Percentiles rank a stretch among this genome's conserved stretches.
Evolutionary conservation across 179 eudicot genomes (phyloP).

Genomic region (Beta lomatogona): DNA sequence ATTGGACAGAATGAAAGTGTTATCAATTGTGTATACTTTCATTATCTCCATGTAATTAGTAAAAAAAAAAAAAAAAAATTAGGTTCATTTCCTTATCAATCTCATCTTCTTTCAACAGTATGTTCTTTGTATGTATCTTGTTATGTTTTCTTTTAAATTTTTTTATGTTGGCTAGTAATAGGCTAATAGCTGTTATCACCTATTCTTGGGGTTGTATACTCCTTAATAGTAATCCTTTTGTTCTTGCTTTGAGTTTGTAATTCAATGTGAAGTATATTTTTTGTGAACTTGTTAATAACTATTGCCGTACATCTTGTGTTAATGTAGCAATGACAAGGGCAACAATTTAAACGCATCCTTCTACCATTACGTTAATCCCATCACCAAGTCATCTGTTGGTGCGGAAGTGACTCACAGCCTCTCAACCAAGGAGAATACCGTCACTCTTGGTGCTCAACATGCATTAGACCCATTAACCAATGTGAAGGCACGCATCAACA

Average conservation of each 20-base stretch:
- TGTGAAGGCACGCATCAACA: constrained; percentile 69
- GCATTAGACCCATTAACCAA: constrained; percentile 67
- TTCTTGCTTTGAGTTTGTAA: too few species aligned
- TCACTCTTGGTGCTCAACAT: constrained; percentile 69
- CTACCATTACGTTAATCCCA: constrained; percentile 61
- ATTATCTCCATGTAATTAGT: not conserved
- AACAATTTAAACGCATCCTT: constrained; percentile 67
- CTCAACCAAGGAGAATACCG: constrained; percentile 67
- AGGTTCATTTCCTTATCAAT: too few species aligned
- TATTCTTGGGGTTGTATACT: too few species aligned
- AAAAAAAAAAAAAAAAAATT: too few species aligned
- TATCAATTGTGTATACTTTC: not conserved
- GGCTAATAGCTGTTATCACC: too few species aligned
- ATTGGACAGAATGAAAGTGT: not conserved
- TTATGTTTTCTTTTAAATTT: too few species aligned
- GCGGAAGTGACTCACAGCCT: constrained; percentile 70
- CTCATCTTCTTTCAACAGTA: too few species aligned
- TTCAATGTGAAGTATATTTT: not conserved
- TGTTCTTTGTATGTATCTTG: too few species aligned
- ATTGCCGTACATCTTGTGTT: not conserved
- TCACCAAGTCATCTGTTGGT: constrained; percentile 67
- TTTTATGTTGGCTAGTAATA: too few species aligned
- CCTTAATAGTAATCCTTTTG: too few species aligned
- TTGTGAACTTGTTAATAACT: not conserved
- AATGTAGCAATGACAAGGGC: constrained; percentile 72